Percentiles rank a stretch among this genome's conserved stretches.
These are phyloP conservation scores for Barnettozyma vustinii DNA, from an alignment of 805 yeast genomes.

Conservation along the genomic window DNA sequence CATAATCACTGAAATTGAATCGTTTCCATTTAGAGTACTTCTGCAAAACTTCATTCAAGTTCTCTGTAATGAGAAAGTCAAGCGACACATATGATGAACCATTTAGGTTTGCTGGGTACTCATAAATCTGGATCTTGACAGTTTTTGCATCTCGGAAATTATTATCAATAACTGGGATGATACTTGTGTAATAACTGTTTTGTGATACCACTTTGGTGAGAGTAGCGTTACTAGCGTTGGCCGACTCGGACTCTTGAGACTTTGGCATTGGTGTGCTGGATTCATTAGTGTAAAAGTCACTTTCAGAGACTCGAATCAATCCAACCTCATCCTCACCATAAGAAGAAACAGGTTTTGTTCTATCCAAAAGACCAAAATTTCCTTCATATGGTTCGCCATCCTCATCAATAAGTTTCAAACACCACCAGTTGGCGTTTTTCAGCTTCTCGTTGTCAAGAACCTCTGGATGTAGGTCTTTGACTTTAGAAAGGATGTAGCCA, in stretches of 20 bases:
- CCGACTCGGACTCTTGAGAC: constrained; percentile 1
- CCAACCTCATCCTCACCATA: constrained; percentile 84
- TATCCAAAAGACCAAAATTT: constrained; percentile 80
- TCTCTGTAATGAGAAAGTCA: constrained; percentile 29
- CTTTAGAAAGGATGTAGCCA: constrained; percentile 42
- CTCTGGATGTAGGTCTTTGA: constrained; percentile 8
- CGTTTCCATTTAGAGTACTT: constrained; percentile 31
- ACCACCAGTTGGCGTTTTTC: constrained; percentile 63
- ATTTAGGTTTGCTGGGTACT: constrained; percentile 29
- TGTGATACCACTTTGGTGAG: constrained; percentile 16
- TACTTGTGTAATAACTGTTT: constrained; percentile 33
- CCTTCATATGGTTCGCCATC: constrained; percentile 90
- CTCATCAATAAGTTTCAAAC: constrained; percentile 80
- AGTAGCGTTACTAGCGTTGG: not conserved
- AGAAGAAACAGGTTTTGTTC: constrained; percentile 58
- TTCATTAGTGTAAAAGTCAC: constrained; percentile 42
- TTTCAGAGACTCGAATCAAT: constrained; percentile 51
- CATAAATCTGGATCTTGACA: constrained; percentile 28
- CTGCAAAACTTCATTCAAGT: constrained; percentile 31
- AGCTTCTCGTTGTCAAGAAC: not conserved
- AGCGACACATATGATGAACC: constrained; percentile 25
- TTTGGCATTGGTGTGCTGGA: constrained; percentile 47
- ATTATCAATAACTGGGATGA: constrained; percentile 25
- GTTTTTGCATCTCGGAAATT: constrained; percentile 23
- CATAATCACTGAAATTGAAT: constrained; percentile 32